phyloP scores from a whole-genome alignment of 129 eudicot genomes.

The Arctium minus region DNA sequence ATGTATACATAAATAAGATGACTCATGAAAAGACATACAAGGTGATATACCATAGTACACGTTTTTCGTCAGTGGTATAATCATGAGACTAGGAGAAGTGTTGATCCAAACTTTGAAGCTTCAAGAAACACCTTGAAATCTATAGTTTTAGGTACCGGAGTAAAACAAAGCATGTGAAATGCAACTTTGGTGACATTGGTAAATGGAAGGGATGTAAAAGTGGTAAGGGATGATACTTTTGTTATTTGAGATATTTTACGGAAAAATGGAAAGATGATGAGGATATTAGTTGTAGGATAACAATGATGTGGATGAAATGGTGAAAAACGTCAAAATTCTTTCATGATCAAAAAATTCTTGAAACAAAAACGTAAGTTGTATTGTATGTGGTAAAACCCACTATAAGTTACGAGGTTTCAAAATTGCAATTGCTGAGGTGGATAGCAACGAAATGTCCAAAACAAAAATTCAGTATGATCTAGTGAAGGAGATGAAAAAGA shows the following conservation, averaged over 20 bases:
- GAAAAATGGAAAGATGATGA: not conserved
- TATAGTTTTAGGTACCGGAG: not conserved
- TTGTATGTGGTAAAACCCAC: not conserved
- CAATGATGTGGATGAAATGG: not conserved
- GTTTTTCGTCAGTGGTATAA: too few relatives aligned
- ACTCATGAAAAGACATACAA: too few relatives aligned
- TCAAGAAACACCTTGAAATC: not conserved
- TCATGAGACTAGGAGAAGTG: not conserved
- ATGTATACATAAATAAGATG: too few relatives aligned
- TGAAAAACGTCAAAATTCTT: not conserved
- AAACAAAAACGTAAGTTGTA: not conserved
- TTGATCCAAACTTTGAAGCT: not conserved
- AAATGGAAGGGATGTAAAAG: not conserved
- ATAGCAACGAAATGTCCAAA: not conserved
- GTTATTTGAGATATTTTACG: not conserved
- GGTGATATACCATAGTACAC: not conserved
- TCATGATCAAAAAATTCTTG: not conserved
- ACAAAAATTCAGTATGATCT: not conserved
- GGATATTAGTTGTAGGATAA: not conserved
- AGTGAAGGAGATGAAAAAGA: not conserved
- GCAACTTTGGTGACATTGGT: not conserved
- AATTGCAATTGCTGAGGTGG: not conserved
- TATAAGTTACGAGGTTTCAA: not conserved
- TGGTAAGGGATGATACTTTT: constrained; percentile 14
- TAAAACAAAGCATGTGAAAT: not conserved